phyloP scores from a whole-genome alignment of 2,329 filamentous ascomycete genomes.

The Teratosphaeriaceae sp. region DNA sequence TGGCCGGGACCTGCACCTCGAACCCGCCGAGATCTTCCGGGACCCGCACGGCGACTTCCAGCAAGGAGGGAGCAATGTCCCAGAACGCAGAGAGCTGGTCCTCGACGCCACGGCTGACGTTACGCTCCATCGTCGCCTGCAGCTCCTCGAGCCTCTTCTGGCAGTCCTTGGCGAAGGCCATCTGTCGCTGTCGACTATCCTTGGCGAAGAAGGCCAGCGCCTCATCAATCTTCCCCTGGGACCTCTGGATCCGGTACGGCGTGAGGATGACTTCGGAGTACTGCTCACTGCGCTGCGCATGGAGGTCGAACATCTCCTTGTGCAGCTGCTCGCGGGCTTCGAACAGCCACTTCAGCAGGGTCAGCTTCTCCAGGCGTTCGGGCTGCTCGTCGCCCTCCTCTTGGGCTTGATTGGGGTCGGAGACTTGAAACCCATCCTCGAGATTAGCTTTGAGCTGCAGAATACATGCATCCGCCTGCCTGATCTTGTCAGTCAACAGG shows the following conservation, averaged over 20 bases:
- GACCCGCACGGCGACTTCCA: slow-evolving; percentile 72
- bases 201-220: slow-evolving; percentile 76
- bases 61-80: slow-evolving; percentile 87
- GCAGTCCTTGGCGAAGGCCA: slow-evolving; percentile 64
- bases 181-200: slow-evolving; percentile 64
- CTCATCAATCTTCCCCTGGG: slow-evolving; percentile 70
- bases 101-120: slow-evolving; percentile 82
- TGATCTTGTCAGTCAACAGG: slow-evolving; percentile 68
- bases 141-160: slow-evolving; percentile 70
- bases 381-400: slow-evolving; percentile 94
- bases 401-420: slow-evolving; percentile 75
- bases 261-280: slow-evolving; percentile 78
- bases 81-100: slow-evolving; percentile 91
- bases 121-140: slow-evolving; percentile 70
- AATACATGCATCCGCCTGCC: slow-evolving; percentile 68
- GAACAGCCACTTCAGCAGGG: slow-evolving; percentile 93
- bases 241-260: slow-evolving; percentile 67
- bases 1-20: slow-evolving; percentile 66
- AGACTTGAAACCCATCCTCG: slow-evolving; percentile 61
- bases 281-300: slow-evolving; percentile 72
- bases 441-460: slow-evolving; percentile 66
- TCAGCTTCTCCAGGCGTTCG: slow-evolving; percentile 88
- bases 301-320: slow-evolving; percentile 75
- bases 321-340: slow-evolving; percentile 86
- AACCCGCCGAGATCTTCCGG: slow-evolving; percentile 55